Base-by-base conservation (phyloP, 495 filamentous ascomycete genomes). In the Penicillium daleae region DNA sequence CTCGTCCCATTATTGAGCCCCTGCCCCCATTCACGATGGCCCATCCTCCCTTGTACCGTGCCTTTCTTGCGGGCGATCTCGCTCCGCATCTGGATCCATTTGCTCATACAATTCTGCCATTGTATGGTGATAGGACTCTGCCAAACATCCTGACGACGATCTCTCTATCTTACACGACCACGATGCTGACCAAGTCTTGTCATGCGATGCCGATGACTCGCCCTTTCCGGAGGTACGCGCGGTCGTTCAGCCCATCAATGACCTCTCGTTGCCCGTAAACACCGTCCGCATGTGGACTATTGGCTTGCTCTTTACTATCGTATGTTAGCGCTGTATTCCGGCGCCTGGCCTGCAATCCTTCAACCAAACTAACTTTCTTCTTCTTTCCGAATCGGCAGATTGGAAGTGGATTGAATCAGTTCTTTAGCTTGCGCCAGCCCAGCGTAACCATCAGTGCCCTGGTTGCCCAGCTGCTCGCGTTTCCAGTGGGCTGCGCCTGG, bases 241-340 rank as follows among this genome's bases (percentile, higher is more conserved):
- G 26, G 74, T 79, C 60, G 74, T 77, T 15, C 64, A 60, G 24
- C 71, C 86, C 57, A 85, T 84, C 63, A 85, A 92, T 72, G 87
- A 91, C 66, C 80, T 86, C 57, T 77, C 83, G n/a, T 71, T 88
- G 56, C 87, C 87, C 10, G 80, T 85, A 31, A 90, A 89, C 57
- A 91, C 89, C 6, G 80, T 88, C 52, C 87, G 89, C 49, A 89
- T 89, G 64, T 92, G 89, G 89, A 76, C 84, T 19, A 88, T 91
- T 67, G 89, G 89, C 29, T 68, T 92, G 59, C 46, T 89, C 3
- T 82, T 91, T 35, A 87, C 89, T 7, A 82, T 89, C 51, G 75
- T 80, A 53, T 54, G 61, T 54, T 32, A 0, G 0, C 17, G 12
- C 1, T 7, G 31, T 13, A 33, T 17, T 8, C 4, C 0, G n/a